phyloP scores from a whole-genome alignment of 2,329 filamentous ascomycete species.

The Bipolaris zeicola region DNA sequence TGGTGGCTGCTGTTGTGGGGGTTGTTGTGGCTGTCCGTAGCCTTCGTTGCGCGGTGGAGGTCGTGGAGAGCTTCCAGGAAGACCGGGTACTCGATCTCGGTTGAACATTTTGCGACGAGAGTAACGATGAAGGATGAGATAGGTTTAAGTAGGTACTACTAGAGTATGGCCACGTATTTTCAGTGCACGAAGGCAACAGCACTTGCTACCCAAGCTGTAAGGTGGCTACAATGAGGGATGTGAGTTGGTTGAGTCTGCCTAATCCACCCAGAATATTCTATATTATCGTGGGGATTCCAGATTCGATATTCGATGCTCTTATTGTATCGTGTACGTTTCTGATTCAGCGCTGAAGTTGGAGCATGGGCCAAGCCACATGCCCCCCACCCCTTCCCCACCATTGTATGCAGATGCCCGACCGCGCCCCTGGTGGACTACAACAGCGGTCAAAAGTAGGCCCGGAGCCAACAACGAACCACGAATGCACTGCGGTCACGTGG shows the following conservation, averaged over 20 bases:
- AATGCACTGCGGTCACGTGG: no score
- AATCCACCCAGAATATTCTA: neutral
- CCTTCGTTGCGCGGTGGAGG: conserved; percentile 51
- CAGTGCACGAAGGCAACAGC: conserved; percentile 1
- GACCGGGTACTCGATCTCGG: conserved; percentile 57
- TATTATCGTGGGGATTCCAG: neutral
- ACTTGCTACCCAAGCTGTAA: conserved; percentile 1
- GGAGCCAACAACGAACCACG: no score
- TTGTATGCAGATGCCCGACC: neutral
- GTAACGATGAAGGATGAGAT: neutral
- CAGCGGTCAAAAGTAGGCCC: no score
- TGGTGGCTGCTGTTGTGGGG: conserved; percentile 36
- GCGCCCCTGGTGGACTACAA: neutral
- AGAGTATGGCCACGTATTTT: conserved; percentile 1
- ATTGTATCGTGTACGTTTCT: conserved; percentile 29
- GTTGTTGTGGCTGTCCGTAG: conserved; percentile 44
- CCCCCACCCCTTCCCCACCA: conserved; percentile 10
- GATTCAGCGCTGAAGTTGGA: conserved; percentile 6
- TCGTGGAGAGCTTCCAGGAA: conserved; percentile 52
- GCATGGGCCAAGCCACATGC: conserved; percentile 19
- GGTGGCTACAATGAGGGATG: neutral
- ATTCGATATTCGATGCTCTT: conserved; percentile 5
- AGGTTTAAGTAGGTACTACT: neutral
- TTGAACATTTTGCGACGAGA: conserved; percentile 58
- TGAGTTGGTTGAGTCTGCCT: neutral